phyloP scores from a whole-genome alignment of 495 filamentous ascomycete species.

The Trichoderma parareesei region DNA sequence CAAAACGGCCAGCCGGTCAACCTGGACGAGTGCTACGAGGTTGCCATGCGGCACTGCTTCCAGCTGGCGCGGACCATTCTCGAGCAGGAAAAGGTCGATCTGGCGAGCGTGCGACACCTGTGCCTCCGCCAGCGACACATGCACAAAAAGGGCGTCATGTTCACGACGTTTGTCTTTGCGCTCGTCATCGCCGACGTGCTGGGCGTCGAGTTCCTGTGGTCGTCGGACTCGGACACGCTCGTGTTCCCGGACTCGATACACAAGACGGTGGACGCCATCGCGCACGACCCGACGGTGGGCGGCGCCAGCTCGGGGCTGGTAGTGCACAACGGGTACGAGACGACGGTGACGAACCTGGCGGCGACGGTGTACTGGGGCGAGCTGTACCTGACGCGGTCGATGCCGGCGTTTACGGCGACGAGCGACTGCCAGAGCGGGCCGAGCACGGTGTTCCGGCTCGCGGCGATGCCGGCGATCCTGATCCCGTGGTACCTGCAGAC shows the following conservation, averaged over 20 bases:
- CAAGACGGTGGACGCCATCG: constrained; percentile 3
- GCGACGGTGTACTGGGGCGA: constrained; percentile 6
- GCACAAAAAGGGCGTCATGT: constrained; percentile 9
- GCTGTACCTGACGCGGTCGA: neutral
- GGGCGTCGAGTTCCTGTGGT: constrained; percentile 6
- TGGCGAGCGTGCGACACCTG: neutral
- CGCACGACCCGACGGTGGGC: neutral
- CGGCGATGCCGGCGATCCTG: neutral
- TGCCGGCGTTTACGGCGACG: neutral
- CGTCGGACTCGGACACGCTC: constrained; percentile 1
- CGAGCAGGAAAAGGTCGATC: neutral
- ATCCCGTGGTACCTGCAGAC: constrained; percentile 7
- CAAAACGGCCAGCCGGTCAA: constrained; percentile 1
- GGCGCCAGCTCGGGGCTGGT: neutral
- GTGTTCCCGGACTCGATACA: neutral
- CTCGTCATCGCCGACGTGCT: neutral
- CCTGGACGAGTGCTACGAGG: neutral
- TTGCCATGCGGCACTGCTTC: neutral
- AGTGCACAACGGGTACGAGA: neutral
- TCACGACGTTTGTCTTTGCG: constrained; percentile 1
- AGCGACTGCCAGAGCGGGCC: constrained; percentile 3
- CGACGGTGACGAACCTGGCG: neutral
- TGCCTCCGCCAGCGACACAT: constrained; percentile 2
- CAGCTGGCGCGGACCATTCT: constrained; percentile 1
- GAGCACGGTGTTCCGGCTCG: neutral